phyloP scores from a whole-genome alignment of 2,329 filamentous ascomycete species.

The Penicillium sp. region DNA sequence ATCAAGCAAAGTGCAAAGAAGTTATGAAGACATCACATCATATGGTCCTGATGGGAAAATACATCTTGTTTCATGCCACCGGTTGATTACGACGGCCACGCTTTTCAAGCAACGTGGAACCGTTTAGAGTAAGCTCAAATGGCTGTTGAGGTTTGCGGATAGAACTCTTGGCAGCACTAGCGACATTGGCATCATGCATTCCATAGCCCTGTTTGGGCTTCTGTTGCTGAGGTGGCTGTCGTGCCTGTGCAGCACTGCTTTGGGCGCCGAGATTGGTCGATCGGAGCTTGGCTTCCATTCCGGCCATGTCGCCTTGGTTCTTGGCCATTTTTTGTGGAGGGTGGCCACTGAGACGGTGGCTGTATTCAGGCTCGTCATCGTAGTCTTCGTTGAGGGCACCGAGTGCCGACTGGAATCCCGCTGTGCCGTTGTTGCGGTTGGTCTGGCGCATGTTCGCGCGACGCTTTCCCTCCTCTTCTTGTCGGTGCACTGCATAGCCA shows the following conservation, averaged over 20 bases:
- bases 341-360: conserved; percentile 52
- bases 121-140: conserved; percentile 90
- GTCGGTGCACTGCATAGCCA: conserved; percentile 92
- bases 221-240: conserved; percentile 56
- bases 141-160: conserved; percentile 73
- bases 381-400: conserved; percentile 65
- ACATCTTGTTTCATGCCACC: conserved; percentile 23
- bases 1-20: conserved; percentile 8
- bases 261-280: conserved; percentile 70
- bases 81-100: conserved; percentile 48
- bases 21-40: conserved; percentile 11
- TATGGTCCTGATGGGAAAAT: neutral
- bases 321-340: conserved; percentile 68
- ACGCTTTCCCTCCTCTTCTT: conserved; percentile 93
- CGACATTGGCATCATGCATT: conserved; percentile 81
- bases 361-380: conserved; percentile 58
- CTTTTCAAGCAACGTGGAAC: conserved; percentile 82
- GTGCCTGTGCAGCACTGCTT: conserved; percentile 61
- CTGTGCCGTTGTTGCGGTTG: conserved; percentile 59
- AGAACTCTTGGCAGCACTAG: conserved; percentile 78
- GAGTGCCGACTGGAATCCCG: conserved; percentile 61
- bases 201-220: conserved; percentile 67
- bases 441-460: conserved; percentile 78
- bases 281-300: conserved; percentile 83
- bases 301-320: conserved; percentile 58